Evolutionary conservation across 306 rosid genomes (phyloP), one percentile per base, ranked within the genome.

Genomic region (Styphnolobium japonicum): DNA sequence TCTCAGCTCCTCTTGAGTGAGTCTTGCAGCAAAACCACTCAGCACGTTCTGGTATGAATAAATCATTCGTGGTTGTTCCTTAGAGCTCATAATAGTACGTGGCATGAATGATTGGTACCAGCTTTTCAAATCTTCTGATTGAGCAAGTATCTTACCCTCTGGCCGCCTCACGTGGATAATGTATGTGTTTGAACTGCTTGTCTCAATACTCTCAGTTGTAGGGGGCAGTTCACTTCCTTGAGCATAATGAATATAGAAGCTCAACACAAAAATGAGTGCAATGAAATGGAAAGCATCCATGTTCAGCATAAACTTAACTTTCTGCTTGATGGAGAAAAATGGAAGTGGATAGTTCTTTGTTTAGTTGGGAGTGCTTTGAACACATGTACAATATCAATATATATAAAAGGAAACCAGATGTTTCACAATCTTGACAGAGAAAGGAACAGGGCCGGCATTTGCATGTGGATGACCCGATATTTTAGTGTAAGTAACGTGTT

Each of bases 21-120:
- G 78, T 58, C 84, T 88, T 57, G 91, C 97, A 4, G 94, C 89
- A 77, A 93, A 91, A 6, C 94, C 98, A 45, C 87, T 84, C 53
- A 80, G 55, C 67, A 91, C 93, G 22, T 88, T 75, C 11, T 21
- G 48, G 58, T 89, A 93, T 2, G 90, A 52, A 49, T 91, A 80
- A 39, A 89, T 77, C 57, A 88, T 22, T 5, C 45, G 80, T 2
- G 84, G 80, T 9, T 69, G 63, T 67, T 77, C 60, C 27, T 82
- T 63, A 0, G 77, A 75, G 82, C 64, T 67, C 72, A 60, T 62
- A 19, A 27, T 10, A 3, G 83, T 82, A 0, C 81, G 31, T 0
- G 95, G 92, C 81, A 91, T 64, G 85, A 93, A 93, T 31, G 95
- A 79, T 0, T 33, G 68, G 34, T 93, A 85, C 93, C 93, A 93